A percentile compares a stretch with the other conserved stretches of the same genome.
These are phyloP conservation scores for Mortierella sp. DNA, from an alignment of 371 early-diverging fungal species.

Conservation along the genomic window DNA sequence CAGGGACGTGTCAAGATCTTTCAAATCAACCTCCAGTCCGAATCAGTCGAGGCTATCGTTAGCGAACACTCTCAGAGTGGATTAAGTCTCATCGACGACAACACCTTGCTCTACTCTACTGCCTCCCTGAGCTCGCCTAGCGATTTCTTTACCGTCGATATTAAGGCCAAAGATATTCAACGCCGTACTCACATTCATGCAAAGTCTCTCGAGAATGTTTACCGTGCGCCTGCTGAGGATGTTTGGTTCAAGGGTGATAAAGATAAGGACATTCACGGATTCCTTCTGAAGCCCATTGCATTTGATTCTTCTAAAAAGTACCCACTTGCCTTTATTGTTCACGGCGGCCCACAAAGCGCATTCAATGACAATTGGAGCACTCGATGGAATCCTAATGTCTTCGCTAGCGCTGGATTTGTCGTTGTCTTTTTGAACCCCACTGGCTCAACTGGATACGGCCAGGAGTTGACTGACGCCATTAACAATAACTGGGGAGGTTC, in stretches of 20 bases:
- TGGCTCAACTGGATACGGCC: conserved; percentile 89
- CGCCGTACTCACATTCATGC: conserved; percentile 53
- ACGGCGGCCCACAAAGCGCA: conserved; percentile 88
- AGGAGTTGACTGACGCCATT: conserved; percentile 81
- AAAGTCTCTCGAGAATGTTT: conserved; percentile 48
- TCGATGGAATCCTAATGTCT: conserved; percentile 81
- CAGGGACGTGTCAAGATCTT: conserved; percentile 71
- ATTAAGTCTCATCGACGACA: conserved; percentile 55
- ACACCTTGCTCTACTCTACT: conserved; percentile 59
- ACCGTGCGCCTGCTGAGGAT: conserved; percentile 66
- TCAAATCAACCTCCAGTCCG: conserved; percentile 63
- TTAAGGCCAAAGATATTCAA: conserved; percentile 56
- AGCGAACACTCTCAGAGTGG: conserved; percentile 64
- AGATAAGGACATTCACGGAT: conserved; percentile 78
- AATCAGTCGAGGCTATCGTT: conserved; percentile 62
- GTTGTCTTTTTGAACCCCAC: conserved; percentile 84
- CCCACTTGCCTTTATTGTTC: conserved; percentile 87
- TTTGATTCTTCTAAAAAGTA: conserved; percentile 72
- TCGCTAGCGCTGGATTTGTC: conserved; percentile 81
- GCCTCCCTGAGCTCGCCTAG: conserved; percentile 66
- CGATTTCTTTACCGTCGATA: conserved; percentile 55
- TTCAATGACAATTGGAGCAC: conserved; percentile 78
- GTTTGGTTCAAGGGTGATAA: conserved; percentile 77
- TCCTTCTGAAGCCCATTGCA: conserved; percentile 75
- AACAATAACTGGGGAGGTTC: conserved; percentile 82